Evolutionary conservation across 1,284 basidiomycete genomes (phyloP), one percentile per base, ranked within the genome.

Genomic region (Flammula alnicola): DNA sequence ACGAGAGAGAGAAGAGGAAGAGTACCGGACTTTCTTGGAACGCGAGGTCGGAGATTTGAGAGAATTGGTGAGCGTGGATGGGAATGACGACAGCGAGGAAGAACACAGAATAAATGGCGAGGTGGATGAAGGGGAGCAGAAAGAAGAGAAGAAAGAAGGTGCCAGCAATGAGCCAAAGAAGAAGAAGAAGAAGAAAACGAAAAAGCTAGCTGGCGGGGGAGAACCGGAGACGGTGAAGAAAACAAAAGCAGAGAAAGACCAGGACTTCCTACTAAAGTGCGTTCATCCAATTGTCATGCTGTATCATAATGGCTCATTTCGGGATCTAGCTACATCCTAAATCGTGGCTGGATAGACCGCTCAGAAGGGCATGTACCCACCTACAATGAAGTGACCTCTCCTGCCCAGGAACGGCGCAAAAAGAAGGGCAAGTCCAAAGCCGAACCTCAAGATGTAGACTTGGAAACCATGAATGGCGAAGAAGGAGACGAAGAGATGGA

Each of bases 301-400:
- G 29, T 46, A 27, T 29, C 44, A 37, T 29, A 6, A 26, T 6
- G 23, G 29, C n/a, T 43, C 25, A 42, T 49, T 20, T 44, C 9
- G 5, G 3, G 19, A 14, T 32, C 2, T 56, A 96, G 94, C 68
- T 98, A 96, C 68, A 96, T 98, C 54, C 75, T 96, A 16, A 94
- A 95, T 66, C 90, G 95, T 30, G 95, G 95, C 1, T 98, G 95
- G 95, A 86, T 98, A 49, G 95, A 97, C 69, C 81, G 81, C 44
- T 77, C 84, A 3, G 71, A 77, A 7, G 76, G 80, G 19, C 85
- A 84, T 48, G 74, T 94, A 4, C 93, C 93, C 4, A 95, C 93
- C 0, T 94, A 94, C 67, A 73, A 82, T 37, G 92, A 95, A 65
- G 76, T 95, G 29, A 86, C 87, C 5, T 68, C 73, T 1, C 58